Percentiles rank a stretch among this genome's conserved stretches.
phyloP scores from a whole-genome alignment of 768 basidiomycete species.

The Guyanaporus albipodus region DNA sequence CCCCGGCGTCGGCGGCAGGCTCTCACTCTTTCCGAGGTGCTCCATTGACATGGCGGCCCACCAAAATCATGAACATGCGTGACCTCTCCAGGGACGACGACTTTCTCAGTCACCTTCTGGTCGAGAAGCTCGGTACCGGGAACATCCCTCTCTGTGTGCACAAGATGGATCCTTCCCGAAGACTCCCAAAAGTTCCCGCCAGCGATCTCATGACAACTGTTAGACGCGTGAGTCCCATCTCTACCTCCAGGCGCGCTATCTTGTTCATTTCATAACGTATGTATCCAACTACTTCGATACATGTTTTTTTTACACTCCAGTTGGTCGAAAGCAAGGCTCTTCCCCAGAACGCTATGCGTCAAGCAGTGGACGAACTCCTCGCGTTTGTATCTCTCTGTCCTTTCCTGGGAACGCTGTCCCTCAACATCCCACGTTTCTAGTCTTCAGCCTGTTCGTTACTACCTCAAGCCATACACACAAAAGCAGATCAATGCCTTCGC shows the following conservation, averaged over 20 bases:
- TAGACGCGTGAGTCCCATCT: slow-evolving; percentile 59
- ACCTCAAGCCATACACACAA: slow-evolving; percentile 69
- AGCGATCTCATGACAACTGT: slow-evolving; percentile 67
- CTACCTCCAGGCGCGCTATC: slow-evolving; percentile 25
- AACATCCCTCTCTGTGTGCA: slow-evolving; percentile 78
- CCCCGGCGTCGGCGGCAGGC: slow-evolving; percentile 27
- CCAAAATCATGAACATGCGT: slow-evolving; percentile 87
- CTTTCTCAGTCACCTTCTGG: slow-evolving; percentile 83
- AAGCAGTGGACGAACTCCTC: slow-evolving; percentile 76
- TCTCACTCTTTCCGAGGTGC: slow-evolving; percentile 21
- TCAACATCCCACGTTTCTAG: slow-evolving; percentile 37
- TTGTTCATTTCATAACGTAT: slow-evolving; percentile 22
- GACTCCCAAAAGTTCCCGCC: slow-evolving; percentile 71
- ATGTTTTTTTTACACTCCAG: slow-evolving; percentile 34
- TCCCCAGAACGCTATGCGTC: slow-evolving; percentile 55
- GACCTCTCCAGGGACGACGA: slow-evolving; percentile 90
- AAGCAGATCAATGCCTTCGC: slow-evolving; percentile 89
- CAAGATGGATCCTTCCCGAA: slow-evolving; percentile 80
- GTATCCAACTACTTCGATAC: slow-evolving; percentile 21
- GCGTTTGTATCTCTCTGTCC: slow-evolving; percentile 46
- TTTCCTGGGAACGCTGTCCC: slow-evolving; percentile 11
- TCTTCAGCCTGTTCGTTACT: slow-evolving; percentile 71
- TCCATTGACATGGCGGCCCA: slow-evolving; percentile 64
- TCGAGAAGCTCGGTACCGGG: slow-evolving; percentile 84
- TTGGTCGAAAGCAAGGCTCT: slow-evolving; percentile 55